Base-by-base conservation (phyloP, 1,284 basidiomycete genomes). In the Cryptococcus sp. region DNA sequence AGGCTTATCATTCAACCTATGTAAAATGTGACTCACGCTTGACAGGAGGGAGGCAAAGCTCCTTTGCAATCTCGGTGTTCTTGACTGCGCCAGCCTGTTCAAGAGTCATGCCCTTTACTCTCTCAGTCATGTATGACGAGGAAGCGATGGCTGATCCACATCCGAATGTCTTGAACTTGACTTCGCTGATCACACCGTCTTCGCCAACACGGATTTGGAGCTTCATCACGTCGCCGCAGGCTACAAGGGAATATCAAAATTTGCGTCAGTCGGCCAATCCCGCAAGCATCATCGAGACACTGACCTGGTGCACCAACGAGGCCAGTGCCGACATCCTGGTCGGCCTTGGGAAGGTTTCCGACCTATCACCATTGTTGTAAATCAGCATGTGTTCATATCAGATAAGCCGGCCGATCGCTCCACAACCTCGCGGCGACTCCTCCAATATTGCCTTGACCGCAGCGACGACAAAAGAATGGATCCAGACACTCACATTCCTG, bases 31-130 rank as follows among this genome's bases (percentile, higher is more conserved):
- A 93, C 79, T 91, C 89, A 50, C 94, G 84, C 79, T 99, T 99
- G 74, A 99, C 96, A 45, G 96, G 96, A 10, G 96, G 96, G 52
- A 99, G 81, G 70, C 88, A 89, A 17, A 97, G 80, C 79, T 98
- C 94, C 81, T 97, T 94, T 10, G 96, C 96, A 74, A 99, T 99
- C 78, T 99, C 96, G 8, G 95, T 99, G 82, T 99, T 99, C 81
- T 94, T 96, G 73, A 99, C 97, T 74, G 89, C 87, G 57, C 91
- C 91, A 15, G 96, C 96, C 65, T 95, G 90, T 57, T 98, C 94
- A 55, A 99, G 81, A 17, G 88, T 88, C 67, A 99, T 83, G 23
- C 96, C 96, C 81, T 89, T 96, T 66, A 99, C 94, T 52, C 93
- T 89, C 81, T 99, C 95, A 19, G 95, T 99, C 89, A 96, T 93